Evolutionary conservation across 768 basidiomycete species (phyloP).

Genomic region (Lentinus brumalis): DNA sequence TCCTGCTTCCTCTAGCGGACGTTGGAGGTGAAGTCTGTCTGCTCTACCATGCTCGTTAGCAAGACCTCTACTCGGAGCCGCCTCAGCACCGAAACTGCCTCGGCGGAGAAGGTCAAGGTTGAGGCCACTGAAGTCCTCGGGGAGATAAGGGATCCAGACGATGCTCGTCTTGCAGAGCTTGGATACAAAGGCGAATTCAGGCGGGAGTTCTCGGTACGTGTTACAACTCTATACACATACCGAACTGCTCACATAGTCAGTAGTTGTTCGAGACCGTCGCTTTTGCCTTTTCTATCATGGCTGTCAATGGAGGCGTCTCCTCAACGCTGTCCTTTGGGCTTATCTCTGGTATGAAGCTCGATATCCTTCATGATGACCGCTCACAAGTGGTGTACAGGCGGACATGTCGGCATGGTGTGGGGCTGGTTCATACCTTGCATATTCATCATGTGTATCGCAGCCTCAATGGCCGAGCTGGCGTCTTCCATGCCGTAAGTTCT

Average conservation of each 20-base stretch:
- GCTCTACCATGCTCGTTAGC: too few species aligned
- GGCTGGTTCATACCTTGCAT: conserved; percentile 74
- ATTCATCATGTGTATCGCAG: conserved; percentile 67
- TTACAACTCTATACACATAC: not conserved
- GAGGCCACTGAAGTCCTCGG: too few species aligned
- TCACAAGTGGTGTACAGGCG: conserved; percentile 43
- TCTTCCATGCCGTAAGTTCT: conserved; percentile 73
- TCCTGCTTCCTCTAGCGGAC: too few species aligned
- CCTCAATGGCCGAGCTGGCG: conserved; percentile 70
- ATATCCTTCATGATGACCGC: not conserved
- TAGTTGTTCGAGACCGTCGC: conserved; percentile 64
- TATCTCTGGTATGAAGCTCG: conserved; percentile 46
- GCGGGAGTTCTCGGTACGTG: conserved; percentile 68
- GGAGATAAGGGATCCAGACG: conserved; percentile 46
- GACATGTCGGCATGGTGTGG: conserved; percentile 79
- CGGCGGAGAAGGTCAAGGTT: too few species aligned
- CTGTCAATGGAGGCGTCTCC: conserved; percentile 66
- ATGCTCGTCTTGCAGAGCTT: conserved; percentile 61
- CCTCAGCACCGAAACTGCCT: too few species aligned
- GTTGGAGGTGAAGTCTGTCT: too few species aligned
- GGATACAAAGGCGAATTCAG: conserved; percentile 76
- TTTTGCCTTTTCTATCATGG: conserved; percentile 74
- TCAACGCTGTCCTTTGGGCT: conserved; percentile 68
- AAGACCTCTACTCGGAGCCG: too few species aligned
- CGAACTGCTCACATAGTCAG: too few species aligned